Evolutionary conservation across 2,329 filamentous ascomycete species (phyloP).

Genomic region (Diaporthe capsici): DNA sequence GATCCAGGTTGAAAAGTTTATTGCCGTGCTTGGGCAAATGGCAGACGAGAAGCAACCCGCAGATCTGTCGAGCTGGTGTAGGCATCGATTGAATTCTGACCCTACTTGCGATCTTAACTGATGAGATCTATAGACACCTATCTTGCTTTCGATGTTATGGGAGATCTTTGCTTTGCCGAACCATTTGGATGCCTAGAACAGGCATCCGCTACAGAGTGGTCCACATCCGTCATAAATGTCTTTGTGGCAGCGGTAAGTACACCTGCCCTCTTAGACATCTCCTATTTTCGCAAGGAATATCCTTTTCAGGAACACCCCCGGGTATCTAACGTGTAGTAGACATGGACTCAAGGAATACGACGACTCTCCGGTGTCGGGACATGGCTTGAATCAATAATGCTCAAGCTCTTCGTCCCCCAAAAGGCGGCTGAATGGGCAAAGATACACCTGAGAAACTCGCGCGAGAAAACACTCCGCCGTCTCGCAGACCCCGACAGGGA

Average conservation of each 20-base stretch:
- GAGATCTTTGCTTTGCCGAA: constrained; percentile 65
- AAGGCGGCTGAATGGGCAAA: constrained; percentile 35
- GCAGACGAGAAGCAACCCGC: constrained; percentile 38
- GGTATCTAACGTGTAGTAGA: constrained; percentile 36
- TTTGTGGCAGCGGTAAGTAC: constrained; percentile 33
- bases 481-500: constrained; percentile 39
- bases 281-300: not conserved
- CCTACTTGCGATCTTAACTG: not conserved
- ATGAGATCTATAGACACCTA: constrained; percentile 42
- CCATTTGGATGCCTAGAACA: constrained; percentile 64
- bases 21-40: constrained; percentile 39
- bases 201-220: constrained; percentile 63
- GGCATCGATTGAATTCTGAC: not conserved
- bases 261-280: not conserved
- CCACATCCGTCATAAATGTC: constrained; percentile 59
- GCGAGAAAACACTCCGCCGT: constrained; percentile 40
- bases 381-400: constrained; percentile 44
- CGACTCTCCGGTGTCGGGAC: constrained; percentile 47
- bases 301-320: too few species aligned
- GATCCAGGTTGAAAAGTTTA: constrained; percentile 45
- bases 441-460: constrained; percentile 21
- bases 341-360: constrained; percentile 47
- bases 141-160: constrained; percentile 68
- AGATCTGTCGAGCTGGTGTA: constrained; percentile 48
- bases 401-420: constrained; percentile 44